Conservation (phyloP, 345 rosid species). For the Fremontodendron californicum region DNA sequence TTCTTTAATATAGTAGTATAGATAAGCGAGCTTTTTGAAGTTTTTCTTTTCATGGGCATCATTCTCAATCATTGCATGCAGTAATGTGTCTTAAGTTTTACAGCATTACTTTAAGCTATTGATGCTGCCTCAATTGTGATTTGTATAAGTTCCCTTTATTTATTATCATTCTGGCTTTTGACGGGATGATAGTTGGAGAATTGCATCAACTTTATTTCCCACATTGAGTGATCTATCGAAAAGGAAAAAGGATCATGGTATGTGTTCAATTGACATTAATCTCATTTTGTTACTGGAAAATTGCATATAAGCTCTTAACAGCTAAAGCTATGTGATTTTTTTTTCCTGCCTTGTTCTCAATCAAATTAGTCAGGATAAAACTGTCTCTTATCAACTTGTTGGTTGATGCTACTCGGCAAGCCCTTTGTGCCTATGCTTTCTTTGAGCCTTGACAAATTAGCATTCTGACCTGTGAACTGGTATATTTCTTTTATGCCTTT, state of each 20-base stretch:
- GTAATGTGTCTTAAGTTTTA: not conserved
- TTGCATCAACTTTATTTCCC: constrained; percentile 73
- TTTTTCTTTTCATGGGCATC: not conserved
- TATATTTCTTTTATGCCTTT: not conserved
- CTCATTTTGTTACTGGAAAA: not conserved
- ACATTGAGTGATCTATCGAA: constrained; percentile 49
- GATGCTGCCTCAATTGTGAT: not conserved
- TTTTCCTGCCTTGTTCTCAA: not conserved
- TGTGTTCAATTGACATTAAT: not conserved
- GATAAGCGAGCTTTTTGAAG: not conserved
- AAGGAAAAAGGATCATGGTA: constrained; percentile 90
- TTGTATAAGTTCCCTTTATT: not conserved
- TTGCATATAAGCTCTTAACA: too few relatives aligned
- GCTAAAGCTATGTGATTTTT: not conserved
- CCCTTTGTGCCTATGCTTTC: not conserved
- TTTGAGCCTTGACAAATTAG: constrained; percentile 1
- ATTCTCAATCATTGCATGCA: constrained; percentile 7
- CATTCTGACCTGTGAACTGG: not conserved
- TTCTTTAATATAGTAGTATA: too few relatives aligned
- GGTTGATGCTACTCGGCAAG: not conserved
- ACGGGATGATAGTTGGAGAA: constrained; percentile 84
- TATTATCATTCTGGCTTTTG: constrained; percentile 21
- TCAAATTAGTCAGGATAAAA: not conserved
- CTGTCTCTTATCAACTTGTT: not conserved
- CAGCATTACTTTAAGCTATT: not conserved